A percentile compares a stretch with the other conserved stretches of the same genome.
These are phyloP conservation scores for Wickerhamomyces tratensis DNA, from an alignment of 805 yeast genomes.

Conservation along the genomic window DNA sequence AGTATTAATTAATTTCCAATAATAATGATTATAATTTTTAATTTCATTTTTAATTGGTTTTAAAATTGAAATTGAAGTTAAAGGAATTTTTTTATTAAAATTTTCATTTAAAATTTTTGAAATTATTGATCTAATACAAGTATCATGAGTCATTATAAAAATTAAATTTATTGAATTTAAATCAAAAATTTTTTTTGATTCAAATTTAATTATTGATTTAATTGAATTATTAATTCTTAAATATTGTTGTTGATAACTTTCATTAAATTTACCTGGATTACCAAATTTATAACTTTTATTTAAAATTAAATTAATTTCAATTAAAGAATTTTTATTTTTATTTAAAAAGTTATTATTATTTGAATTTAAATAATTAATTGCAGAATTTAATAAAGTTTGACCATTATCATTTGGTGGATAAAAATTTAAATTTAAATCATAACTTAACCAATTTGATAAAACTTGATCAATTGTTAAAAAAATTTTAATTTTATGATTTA, in stretches of 20 bases:
- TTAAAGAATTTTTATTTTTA: constrained; percentile 7
- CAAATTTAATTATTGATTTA: constrained; percentile 22
- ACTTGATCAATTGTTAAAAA: constrained; percentile 30
- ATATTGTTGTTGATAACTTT: constrained; percentile 26
- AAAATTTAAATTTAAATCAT: constrained; percentile 26
- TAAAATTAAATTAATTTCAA: constrained; percentile 22
- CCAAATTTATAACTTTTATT: constrained; percentile 26
- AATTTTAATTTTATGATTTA: constrained; percentile 4
- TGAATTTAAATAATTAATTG: constrained; percentile 26
- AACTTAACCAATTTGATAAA: constrained; percentile 33
- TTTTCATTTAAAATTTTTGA: constrained; percentile 27
- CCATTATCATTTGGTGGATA: constrained; percentile 39
- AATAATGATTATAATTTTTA: constrained; percentile 2
- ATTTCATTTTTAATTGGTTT: constrained; percentile 7
- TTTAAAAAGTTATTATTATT: constrained; percentile 2
- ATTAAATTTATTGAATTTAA: constrained; percentile 22
- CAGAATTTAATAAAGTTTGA: constrained; percentile 26
- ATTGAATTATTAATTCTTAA: constrained; percentile 25
- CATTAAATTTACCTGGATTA: constrained; percentile 34
- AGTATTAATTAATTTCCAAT: constrained; percentile 16
- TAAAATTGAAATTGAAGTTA: constrained; percentile 19
- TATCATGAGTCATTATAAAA: constrained; percentile 33
- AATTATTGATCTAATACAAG: constrained; percentile 29
- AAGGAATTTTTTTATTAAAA: constrained; percentile 32
- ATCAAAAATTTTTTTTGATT: constrained; percentile 16